Conservation (phyloP, 2,329 filamentous ascomycete species). For the Colletotrichum filicis region DNA sequence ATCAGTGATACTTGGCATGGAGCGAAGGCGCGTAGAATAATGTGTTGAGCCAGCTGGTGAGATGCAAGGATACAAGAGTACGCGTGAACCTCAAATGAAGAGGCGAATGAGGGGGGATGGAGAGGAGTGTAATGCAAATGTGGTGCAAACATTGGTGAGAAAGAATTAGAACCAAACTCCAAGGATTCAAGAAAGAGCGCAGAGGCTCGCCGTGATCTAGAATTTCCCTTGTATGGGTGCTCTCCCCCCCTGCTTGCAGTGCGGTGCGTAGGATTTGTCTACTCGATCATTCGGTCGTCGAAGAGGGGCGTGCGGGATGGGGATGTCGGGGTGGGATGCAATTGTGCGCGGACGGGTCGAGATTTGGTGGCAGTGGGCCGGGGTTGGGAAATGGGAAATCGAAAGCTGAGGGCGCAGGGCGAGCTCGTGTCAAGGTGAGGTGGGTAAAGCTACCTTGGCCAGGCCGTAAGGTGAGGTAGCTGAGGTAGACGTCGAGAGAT, state of each 20-base stretch:
- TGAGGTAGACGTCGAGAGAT: not conserved
- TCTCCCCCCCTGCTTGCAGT: not conserved
- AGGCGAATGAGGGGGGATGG: not conserved
- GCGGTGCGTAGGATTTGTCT: not conserved
- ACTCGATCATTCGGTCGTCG: slow-evolving; percentile 10
- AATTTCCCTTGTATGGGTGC: not conserved
- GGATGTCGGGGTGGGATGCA: slow-evolving; percentile 21
- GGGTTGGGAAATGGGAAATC: not conserved
- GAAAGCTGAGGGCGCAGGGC: not conserved
- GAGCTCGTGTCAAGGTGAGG: not conserved
- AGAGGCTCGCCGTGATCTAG: not conserved
- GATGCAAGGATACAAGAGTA: not conserved
- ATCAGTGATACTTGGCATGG: slow-evolving; percentile 24
- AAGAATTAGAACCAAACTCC: not conserved
- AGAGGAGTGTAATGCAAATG: not conserved
- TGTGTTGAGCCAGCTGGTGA: not conserved
- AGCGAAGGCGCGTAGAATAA: slow-evolving; percentile 5
- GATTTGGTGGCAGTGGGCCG: slow-evolving; percentile 7
- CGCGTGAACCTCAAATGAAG: not conserved
- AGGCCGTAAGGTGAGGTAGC: not conserved
- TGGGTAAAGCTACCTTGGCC: not conserved
- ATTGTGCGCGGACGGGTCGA: slow-evolving; percentile 7
- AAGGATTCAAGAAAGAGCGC: not conserved
- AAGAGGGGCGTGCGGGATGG: slow-evolving; percentile 11
- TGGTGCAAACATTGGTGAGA: not conserved